These are phyloP conservation scores for Glycine soja DNA, from an alignment of 306 rosid genomes.

Conservation along the genomic window DNA sequence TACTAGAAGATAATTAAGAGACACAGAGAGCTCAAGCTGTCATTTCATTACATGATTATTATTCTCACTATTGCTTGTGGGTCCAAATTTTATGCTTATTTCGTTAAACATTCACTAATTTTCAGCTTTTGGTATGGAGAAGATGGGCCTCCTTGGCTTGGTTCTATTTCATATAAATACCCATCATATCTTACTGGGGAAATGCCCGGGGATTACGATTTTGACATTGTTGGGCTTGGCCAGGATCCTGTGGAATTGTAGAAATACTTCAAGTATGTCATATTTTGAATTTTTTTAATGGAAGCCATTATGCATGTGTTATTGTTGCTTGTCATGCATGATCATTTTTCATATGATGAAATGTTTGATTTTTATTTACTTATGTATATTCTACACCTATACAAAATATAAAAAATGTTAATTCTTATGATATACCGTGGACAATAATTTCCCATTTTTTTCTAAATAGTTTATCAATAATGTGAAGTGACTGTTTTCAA, in stretches of 20 bases:
- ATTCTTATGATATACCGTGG: neutral
- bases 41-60: neutral
- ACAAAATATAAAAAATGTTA: neutral
- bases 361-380: constrained; percentile 23
- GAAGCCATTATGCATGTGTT: constrained; percentile 29
- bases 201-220: constrained; percentile 92
- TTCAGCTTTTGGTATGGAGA: constrained; percentile 90
- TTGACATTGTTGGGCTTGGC: constrained; percentile 79
- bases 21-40: neutral
- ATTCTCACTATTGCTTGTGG: constrained; percentile 7
- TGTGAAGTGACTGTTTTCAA: neutral
- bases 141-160: constrained; percentile 91
- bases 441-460: constrained; percentile 24
- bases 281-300: constrained; percentile 17
- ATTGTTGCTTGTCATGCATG: constrained; percentile 28
- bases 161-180: constrained; percentile 82
- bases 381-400: constrained; percentile 14
- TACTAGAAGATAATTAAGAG: neutral
- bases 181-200: constrained; percentile 85
- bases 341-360: neutral
- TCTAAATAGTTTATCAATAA: constrained; percentile 24
- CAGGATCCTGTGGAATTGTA: constrained; percentile 75
- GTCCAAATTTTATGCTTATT: constrained; percentile 25
- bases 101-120: constrained; percentile 19
- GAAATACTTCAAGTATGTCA: constrained; percentile 79